Conservation (phyloP, 73 alveolate genomes). For the Stentor coeruleus region DNA sequence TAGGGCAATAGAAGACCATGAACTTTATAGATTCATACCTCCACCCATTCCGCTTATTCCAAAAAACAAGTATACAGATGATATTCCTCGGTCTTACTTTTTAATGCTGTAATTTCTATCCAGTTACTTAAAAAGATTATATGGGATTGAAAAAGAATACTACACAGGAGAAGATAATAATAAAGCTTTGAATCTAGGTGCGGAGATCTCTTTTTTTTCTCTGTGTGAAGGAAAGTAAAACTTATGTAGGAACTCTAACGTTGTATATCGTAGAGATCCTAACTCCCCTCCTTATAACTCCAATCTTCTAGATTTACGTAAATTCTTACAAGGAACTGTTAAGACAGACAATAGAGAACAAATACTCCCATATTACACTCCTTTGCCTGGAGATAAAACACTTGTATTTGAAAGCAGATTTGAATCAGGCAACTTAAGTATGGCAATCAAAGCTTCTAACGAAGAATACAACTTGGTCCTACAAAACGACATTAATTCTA, state of each 20-base stretch:
- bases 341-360: neutral
- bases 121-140: neutral
- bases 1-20: neutral
- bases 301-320: slow-evolving; percentile 4
- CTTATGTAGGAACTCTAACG: neutral
- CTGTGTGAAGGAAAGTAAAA: slow-evolving; percentile 9
- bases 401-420: slow-evolving; percentile 73
- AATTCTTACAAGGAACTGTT: slow-evolving; percentile 10
- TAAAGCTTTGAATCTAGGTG: neutral
- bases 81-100: slow-evolving; percentile 1
- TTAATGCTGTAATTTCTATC: slow-evolving; percentile 4
- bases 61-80: slow-evolving; percentile 17
- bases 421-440: slow-evolving; percentile 77
- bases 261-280: slow-evolving; percentile 15
- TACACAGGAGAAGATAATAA: neutral
- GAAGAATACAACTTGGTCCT: slow-evolving; percentile 65
- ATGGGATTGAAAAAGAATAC: neutral
- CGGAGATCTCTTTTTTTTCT: neutral
- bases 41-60: slow-evolving; percentile 23
- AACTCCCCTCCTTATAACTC: slow-evolving; percentile 25
- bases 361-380: slow-evolving; percentile 4
- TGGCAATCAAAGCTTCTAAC: slow-evolving; percentile 54
- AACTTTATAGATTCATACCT: neutral
- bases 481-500: slow-evolving; percentile 76
- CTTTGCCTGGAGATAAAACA: slow-evolving; percentile 37